Conservation (phyloP, 2,329 filamentous ascomycete genomes). For the Botrytis hyacinthi region DNA sequence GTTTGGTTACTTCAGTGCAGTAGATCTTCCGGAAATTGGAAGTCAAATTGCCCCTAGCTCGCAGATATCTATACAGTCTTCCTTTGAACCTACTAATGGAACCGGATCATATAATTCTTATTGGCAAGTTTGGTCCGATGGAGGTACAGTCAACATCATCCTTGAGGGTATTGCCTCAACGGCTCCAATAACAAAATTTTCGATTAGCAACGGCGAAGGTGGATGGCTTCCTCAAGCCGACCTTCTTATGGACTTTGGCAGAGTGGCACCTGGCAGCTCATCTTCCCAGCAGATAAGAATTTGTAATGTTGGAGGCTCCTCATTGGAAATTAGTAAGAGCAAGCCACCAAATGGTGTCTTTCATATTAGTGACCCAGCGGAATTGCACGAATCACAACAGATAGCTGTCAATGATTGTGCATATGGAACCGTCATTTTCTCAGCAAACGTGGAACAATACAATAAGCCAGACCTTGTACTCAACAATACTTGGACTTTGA, state of each 20-base stretch:
- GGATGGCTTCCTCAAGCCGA: constrained; percentile 35
- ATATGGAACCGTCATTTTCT: constrained; percentile 35
- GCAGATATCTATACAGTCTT: constrained; percentile 33
- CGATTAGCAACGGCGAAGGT: constrained; percentile 37
- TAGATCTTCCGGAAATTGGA: constrained; percentile 32
- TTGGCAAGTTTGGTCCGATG: constrained; percentile 37
- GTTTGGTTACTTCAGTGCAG: constrained; percentile 26
- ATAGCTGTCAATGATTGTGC: constrained; percentile 35
- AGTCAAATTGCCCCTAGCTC: constrained; percentile 32
- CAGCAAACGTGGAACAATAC: constrained; percentile 30
- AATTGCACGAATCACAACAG: constrained; percentile 35
- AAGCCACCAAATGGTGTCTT: constrained; percentile 36
- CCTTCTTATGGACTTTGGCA: constrained; percentile 34
- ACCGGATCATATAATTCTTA: constrained; percentile 36
- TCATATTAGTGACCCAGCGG: constrained; percentile 30
- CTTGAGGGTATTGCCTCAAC: constrained; percentile 36
- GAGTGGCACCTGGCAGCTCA: constrained; percentile 34
- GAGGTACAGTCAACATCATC: constrained; percentile 34
- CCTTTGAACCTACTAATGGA: constrained; percentile 36
- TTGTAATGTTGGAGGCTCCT: constrained; percentile 38
- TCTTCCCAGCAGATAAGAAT: constrained; percentile 33
- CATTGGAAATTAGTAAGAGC: constrained; percentile 36
- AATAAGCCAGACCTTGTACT: constrained; percentile 31
- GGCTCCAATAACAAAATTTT: constrained; percentile 35
- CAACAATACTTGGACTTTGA: constrained; percentile 41